Evolutionary conservation across 2,329 filamentous ascomycete species (phyloP).

Genomic region (Rosellinia necatrix): DNA sequence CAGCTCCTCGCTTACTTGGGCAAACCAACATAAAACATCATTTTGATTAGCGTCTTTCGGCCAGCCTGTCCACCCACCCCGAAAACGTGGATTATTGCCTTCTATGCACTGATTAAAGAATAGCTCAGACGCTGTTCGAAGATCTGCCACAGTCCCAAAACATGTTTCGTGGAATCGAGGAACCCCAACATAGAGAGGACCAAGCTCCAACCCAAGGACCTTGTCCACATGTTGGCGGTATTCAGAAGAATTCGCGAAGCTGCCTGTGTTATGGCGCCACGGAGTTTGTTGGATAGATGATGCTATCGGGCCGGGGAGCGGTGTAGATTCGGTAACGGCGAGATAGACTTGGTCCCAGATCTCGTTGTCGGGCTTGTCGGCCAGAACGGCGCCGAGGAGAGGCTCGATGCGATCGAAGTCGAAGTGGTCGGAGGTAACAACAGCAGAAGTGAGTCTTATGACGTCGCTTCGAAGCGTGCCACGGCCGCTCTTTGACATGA

Average conservation of each 20-base stretch:
- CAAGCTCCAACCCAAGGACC: constrained; percentile 43
- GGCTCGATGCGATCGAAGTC: constrained; percentile 38
- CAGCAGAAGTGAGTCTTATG: constrained; percentile 27
- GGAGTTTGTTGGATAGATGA: constrained; percentile 38
- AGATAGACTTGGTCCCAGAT: constrained; percentile 46
- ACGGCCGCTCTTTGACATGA: background rate
- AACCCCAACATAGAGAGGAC: constrained; percentile 42
- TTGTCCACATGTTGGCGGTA: constrained; percentile 40
- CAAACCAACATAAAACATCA: constrained; percentile 44
- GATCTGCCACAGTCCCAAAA: constrained; percentile 40
- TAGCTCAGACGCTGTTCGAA: constrained; percentile 39
- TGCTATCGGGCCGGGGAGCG: constrained; percentile 35
- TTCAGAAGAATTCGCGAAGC: constrained; percentile 46
- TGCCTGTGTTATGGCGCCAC: constrained; percentile 38
- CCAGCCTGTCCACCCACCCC: constrained; percentile 37
- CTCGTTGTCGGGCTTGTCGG: constrained; percentile 35
- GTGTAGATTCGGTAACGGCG: constrained; percentile 44
- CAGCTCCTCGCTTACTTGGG: constrained; percentile 38
- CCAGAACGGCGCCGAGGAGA: constrained; percentile 40
- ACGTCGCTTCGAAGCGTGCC: constrained; percentile 24
- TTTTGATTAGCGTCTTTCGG: constrained; percentile 42
- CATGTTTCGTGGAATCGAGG: constrained; percentile 40
- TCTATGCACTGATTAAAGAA: constrained; percentile 43
- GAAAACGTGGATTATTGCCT: constrained; percentile 38
- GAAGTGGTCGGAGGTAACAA: constrained; percentile 28